Evolutionary conservation across 805 yeast species (phyloP), one percentile per base, ranked within the genome.

Genomic region (Cyberlindnera nakhonratchasimensis): DNA sequence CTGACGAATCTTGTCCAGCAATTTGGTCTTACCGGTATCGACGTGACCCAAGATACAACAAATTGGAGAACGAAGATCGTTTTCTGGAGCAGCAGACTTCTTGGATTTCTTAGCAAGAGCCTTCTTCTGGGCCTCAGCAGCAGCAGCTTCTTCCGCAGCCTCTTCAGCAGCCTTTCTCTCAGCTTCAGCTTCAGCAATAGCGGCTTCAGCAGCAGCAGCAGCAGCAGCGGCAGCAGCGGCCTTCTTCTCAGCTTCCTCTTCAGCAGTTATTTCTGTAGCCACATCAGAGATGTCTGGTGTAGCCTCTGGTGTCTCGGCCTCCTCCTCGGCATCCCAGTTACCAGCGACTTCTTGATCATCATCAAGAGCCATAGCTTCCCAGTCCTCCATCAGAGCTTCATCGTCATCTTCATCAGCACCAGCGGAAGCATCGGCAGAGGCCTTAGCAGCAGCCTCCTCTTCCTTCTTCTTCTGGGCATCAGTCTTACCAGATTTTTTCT

Each of bases 41-140:
- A 93, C 99, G 74, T 93, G 99, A 64, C 99, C 99, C 66, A 93
- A 77, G 60, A 93, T 93, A 84, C 96, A 89, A 69, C 99, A 93
- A 64, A 93, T 93, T 51, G 99, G 99, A 51, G 99, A 93, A 70
- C 99, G 96, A 61, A 93, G 70, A 58, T 93, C 76, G 32, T 66
- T 70, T 9, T 66, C 67, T 39, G 59, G 57, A 32, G 57, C 18
- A 13, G 38, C 39, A 29, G 46, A n/a, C 31, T 42, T 40, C 42
- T 52, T 52, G 29, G 29, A 44, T 26, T 46, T 61, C n/a, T 61
- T 64, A 17, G 51, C 34, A 29, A 42, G 45, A 14, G 47, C 50
- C 42, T 47, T 44, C 32, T 49, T 43, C 22, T 40, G 46, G 23
- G 46, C 46, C 12, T 42, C 48, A 10, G 42, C 43, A 24, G 46